These are phyloP conservation scores for Dryadomyces quercus-mongolicae DNA, from an alignment of 2,329 filamentous ascomycete genomes.

Conservation along the genomic window DNA sequence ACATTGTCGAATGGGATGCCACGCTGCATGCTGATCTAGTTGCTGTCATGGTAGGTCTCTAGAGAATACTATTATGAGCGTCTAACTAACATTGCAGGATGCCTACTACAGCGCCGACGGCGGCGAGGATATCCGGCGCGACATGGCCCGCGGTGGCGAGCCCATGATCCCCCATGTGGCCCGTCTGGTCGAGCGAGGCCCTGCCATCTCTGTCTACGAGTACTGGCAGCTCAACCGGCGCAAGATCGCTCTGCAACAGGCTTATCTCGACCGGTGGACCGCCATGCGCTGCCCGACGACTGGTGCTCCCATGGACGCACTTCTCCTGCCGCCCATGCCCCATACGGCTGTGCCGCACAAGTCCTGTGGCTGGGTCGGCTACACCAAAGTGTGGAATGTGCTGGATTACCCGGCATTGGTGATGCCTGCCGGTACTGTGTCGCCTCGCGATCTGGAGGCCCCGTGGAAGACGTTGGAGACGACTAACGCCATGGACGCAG, in stretches of 20 bases:
- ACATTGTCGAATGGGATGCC: conserved; percentile 39
- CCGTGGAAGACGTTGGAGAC: conserved; percentile 22
- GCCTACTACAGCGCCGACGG: conserved; percentile 50
- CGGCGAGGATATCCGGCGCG: conserved; percentile 47
- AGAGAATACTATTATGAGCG: neutral
- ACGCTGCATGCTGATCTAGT: conserved; percentile 36
- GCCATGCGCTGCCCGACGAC: conserved; percentile 25
- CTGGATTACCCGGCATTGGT: conserved; percentile 48
- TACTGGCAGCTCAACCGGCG: conserved; percentile 56
- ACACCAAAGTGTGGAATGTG: conserved; percentile 51
- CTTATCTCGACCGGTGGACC: conserved; percentile 49
- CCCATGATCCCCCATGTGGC: conserved; percentile 48
- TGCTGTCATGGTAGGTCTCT: conserved; percentile 1
- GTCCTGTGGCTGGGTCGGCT: conserved; percentile 36
- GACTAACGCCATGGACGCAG: conserved; percentile 34
- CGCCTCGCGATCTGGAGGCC: conserved; percentile 14
- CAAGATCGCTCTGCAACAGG: conserved; percentile 39
- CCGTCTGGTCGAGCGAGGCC: conserved; percentile 36
- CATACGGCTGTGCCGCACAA: conserved; percentile 40
- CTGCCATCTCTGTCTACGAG: conserved; percentile 46
- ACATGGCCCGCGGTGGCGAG: conserved; percentile 42
- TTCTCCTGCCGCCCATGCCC: conserved; percentile 48
- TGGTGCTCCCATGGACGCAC: conserved; percentile 37
- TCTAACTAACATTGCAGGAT: conserved; percentile 25
- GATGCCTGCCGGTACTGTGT: conserved; percentile 38